phyloP scores from a whole-genome alignment of 179 eudicot genomes.

The Heliamphora pulchella region DNA sequence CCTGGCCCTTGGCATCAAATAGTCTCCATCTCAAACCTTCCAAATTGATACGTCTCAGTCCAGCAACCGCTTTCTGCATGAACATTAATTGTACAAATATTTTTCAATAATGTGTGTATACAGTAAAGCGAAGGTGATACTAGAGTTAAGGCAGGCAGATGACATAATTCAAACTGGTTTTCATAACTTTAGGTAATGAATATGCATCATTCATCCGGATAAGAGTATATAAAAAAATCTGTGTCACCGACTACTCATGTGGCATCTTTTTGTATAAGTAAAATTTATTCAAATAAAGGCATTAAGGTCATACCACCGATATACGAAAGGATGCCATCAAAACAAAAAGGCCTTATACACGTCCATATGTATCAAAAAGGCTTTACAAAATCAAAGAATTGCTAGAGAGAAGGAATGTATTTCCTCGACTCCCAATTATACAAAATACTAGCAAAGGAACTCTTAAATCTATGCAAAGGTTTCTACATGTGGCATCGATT shows the following conservation, averaged over 20 bases:
- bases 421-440: too few species aligned
- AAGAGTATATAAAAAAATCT: background rate
- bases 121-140: constrained; percentile 1
- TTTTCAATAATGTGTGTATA: background rate
- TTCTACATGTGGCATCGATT: too few species aligned
- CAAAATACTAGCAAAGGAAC: too few species aligned
- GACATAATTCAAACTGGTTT: background rate
- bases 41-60: constrained; percentile 73
- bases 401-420: too few species aligned
- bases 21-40: constrained; percentile 96
- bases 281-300: too few species aligned
- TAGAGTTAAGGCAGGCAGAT: background rate
- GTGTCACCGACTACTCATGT: background rate
- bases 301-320: too few species aligned
- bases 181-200: background rate
- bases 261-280: too few species aligned
- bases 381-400: too few species aligned
- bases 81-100: constrained; percentile 6
- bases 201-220: background rate
- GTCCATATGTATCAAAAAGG: too few species aligned
- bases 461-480: too few species aligned
- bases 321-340: too few species aligned
- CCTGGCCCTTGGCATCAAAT: constrained; percentile 98
- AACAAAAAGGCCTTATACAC: too few species aligned
- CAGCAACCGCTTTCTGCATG: constrained; percentile 87